phyloP scores from a whole-genome alignment of 1,284 basidiomycete species.

The Puccinia hordei region DNA sequence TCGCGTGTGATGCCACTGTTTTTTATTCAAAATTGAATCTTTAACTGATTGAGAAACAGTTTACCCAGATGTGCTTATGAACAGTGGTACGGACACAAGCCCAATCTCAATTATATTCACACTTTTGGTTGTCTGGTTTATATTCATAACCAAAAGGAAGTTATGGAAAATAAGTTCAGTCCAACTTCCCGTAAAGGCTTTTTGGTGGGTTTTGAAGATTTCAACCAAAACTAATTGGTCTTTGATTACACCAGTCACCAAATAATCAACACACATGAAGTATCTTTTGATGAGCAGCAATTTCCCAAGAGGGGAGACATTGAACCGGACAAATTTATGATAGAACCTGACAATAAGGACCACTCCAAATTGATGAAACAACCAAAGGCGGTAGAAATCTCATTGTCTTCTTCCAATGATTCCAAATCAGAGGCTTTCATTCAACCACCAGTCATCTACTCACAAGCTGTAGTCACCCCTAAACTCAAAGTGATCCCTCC shows the following conservation, averaged over 20 bases:
- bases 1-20: neutral
- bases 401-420: too few relatives aligned
- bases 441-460: too few relatives aligned
- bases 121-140: neutral
- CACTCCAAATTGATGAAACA: too few relatives aligned
- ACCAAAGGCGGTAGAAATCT: too few relatives aligned
- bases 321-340: too few relatives aligned
- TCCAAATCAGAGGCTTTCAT: too few relatives aligned
- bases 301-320: neutral
- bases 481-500: too few relatives aligned
- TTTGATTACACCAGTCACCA: neutral
- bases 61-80: neutral
- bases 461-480: too few relatives aligned
- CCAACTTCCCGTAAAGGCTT: neutral
- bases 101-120: neutral
- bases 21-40: neutral
- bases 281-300: neutral
- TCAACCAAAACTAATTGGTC: neutral
- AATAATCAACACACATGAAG: neutral
- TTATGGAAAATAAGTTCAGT: neutral
- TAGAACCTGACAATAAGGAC: too few relatives aligned
- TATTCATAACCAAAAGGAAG: neutral
- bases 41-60: neutral
- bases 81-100: neutral
- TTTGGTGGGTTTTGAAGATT: slow-evolving; percentile 7